phyloP scores from a whole-genome alignment of 768 basidiomycete genomes.

The Candolleomyces eurysporus region DNA sequence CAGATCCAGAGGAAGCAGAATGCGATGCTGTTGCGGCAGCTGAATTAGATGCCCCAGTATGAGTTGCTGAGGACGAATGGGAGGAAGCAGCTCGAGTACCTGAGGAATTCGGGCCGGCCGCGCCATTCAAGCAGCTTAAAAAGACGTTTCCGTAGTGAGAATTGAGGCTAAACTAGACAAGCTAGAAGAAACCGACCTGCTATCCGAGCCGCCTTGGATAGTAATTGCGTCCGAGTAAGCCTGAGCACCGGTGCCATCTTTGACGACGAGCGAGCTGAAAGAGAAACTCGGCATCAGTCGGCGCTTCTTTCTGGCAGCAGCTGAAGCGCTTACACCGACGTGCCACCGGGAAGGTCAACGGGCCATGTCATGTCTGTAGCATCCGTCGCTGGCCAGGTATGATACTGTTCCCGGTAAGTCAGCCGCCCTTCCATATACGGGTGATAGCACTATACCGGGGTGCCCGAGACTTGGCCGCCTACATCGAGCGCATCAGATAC shows the following conservation, averaged over 20 bases:
- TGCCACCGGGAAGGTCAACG: slow-evolving; percentile 44
- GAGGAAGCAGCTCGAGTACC: not conserved
- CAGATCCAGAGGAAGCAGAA: slow-evolving; percentile 3
- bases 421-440: slow-evolving; percentile 13
- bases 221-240: slow-evolving; percentile 54
- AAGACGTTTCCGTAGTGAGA: not conserved
- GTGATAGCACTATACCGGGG: slow-evolving; percentile 38
- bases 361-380: slow-evolving; percentile 52
- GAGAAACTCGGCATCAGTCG: too few species aligned
- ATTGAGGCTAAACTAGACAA: not conserved
- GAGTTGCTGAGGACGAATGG: not conserved
- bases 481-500: slow-evolving; percentile 2
- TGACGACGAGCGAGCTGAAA: slow-evolving; percentile 45
- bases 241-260: slow-evolving; percentile 53
- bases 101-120: not conserved
- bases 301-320: too few species aligned
- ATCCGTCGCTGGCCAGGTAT: slow-evolving; percentile 46
- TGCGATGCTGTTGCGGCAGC: not conserved
- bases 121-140: slow-evolving; percentile 5
- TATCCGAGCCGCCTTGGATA: slow-evolving; percentile 34
- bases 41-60: not conserved
- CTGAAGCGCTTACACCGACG: slow-evolving; percentile 42
- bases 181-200: slow-evolving; percentile 25
- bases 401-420: slow-evolving; percentile 40
- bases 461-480: slow-evolving; percentile 54